Evolutionary conservation across 345 rosid species (phyloP).

Genomic region (Capsella bursapastoris): DNA sequence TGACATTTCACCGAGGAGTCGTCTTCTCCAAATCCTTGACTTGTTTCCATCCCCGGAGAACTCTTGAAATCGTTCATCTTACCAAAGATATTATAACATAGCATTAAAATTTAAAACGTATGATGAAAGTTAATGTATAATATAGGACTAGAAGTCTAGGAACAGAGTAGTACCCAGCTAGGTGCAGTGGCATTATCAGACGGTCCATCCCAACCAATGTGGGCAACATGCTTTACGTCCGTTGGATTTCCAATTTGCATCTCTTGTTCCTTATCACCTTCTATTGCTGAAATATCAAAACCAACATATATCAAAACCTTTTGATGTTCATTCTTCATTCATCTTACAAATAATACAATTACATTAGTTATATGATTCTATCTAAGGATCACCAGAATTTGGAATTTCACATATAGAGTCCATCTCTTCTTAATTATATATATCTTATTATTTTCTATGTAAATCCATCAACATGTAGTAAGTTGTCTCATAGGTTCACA

Average conservation of each 20-base stretch:
- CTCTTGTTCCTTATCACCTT: constrained; percentile 68
- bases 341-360: neutral
- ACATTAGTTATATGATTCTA: neutral
- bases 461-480: neutral
- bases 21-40: neutral
- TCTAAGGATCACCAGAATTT: too few species aligned
- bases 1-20: constrained; percentile 23
- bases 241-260: constrained; percentile 85
- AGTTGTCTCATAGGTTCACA: neutral
- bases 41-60: constrained; percentile 5
- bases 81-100: neutral
- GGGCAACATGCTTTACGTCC: constrained; percentile 95
- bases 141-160: neutral
- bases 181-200: constrained; percentile 27
- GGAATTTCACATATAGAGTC: too few species aligned
- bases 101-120: neutral
- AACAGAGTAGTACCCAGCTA: constrained; percentile 14
- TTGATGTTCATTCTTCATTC: constrained; percentile 3
- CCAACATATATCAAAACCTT: neutral
- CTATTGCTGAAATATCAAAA: constrained; percentile 30
- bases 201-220: constrained; percentile 82
- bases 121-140: neutral
- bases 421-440: neutral
- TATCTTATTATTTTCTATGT: neutral
- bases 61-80: constrained; percentile 32